Evolutionary conservation across 2,329 filamentous ascomycete species (phyloP), one percentile per base, ranked within the genome.

Genomic region (Talaromyces sp.): DNA sequence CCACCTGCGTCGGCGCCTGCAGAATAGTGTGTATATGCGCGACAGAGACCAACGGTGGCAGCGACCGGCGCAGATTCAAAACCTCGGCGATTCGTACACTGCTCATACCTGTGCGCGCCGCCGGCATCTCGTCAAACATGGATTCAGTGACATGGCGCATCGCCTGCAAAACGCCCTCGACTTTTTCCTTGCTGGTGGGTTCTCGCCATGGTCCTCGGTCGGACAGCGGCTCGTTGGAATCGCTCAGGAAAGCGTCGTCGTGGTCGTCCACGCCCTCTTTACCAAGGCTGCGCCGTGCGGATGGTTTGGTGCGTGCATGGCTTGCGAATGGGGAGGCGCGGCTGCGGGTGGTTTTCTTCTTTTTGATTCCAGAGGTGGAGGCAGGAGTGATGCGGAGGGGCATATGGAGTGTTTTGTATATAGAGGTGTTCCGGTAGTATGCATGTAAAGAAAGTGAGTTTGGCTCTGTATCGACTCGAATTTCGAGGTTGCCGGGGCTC

Each of bases 1-100:
- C 86, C 0, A 82, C 83, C n/a, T 73, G 74, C 0, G 85, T 88
- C 5, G 84, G 80, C 2, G 82, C 83, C 25, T 77, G 73, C 42
- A 82, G 76, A 15, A 88, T 68, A 1, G 84, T 84, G 71, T 87
- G 83, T 0, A 88, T 74, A 72, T 88, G 85, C 19, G 85, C 83
- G 53, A 86, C 73, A 0, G 84, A 85, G 11, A 85, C 83, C 30
- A 87, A 78, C 0, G 84, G 82, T 13, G 86, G 85, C 53, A 88
- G 69, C 49, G 75, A 77, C 55, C 73, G 77, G 13, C 85, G 79
- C 63, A 82, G 80, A 58, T 86, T 85, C 57, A 88, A 72, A 2
- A 86, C 80, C 63, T 86, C 81, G 4, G 84, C 80, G 53, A 86
- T 86, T 10, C 83, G 79, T 9, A 80, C 82, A 62, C 83, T 85